Conservation (phyloP, 2,329 filamentous ascomycete genomes). For the Magnaporthiopsis poae region DNA sequence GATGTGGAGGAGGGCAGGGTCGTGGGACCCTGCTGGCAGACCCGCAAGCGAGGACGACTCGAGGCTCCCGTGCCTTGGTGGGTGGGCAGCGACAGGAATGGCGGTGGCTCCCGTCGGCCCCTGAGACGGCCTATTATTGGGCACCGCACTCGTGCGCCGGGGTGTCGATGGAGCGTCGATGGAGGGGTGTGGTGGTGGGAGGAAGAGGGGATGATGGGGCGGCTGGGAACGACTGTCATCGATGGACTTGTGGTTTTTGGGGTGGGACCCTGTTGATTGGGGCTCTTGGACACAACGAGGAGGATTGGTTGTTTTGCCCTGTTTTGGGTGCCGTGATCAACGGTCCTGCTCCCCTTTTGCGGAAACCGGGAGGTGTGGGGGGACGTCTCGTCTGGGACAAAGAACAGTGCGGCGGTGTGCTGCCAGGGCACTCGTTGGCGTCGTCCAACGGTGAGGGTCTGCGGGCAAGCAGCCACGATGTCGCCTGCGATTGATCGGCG, state of each 20-base stretch:
- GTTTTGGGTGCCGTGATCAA: conserved; percentile 8
- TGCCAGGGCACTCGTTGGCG: not conserved
- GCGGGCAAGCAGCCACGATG: not conserved
- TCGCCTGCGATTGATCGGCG: not conserved
- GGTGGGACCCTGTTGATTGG: conserved; percentile 6
- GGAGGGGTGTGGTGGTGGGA: not conserved
- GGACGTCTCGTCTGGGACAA: not conserved
- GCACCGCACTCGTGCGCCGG: not conserved
- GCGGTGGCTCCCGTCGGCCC: not conserved
- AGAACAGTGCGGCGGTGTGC: conserved; percentile 1
- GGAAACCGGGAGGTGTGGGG: not conserved
- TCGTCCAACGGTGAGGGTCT: not conserved
- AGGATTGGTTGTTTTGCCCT: conserved; percentile 7
- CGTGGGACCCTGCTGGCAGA: not conserved
- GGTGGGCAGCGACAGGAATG: not conserved
- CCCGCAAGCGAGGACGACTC: not conserved
- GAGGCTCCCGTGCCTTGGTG: not conserved
- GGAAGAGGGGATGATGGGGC: not conserved
- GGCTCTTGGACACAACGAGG: not conserved
- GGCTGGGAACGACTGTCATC: not conserved
- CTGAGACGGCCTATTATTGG: not conserved
- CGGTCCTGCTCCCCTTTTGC: conserved; percentile 4
- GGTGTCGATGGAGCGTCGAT: not conserved
- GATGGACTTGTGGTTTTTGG: not conserved
- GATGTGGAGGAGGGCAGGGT: not conserved